These are phyloP conservation scores for Mallotus japonicus DNA, from an alignment of 441 rosid genomes.

Conservation along the genomic window DNA sequence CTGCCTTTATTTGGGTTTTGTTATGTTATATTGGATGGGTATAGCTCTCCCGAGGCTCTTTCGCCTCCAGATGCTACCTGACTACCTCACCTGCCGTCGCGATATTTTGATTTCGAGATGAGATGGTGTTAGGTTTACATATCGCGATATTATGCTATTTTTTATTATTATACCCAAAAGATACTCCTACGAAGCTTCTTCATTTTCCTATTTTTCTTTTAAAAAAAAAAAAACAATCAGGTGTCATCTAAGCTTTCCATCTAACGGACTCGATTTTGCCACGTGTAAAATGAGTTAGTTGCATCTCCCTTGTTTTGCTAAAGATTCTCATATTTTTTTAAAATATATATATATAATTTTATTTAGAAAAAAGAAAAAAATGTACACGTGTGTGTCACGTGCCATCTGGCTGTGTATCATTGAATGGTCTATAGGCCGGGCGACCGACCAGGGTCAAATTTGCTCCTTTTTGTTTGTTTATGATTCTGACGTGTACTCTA, in stretches of 20 bases:
- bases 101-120: no score
- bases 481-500: background rate
- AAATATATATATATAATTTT: no score
- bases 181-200: no score
- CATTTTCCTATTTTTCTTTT: no score
- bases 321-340: background rate
- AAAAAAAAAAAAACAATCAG: no score
- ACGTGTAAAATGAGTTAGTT: constrained; percentile 19
- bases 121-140: background rate
- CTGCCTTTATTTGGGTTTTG: background rate
- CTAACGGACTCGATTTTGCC: constrained; percentile 28
- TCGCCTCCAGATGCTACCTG: constrained; percentile 10
- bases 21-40: no score
- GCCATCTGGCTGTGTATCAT: background rate
- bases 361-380: no score
- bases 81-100: no score
- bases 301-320: background rate
- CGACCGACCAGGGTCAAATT: background rate
- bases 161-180: no score
- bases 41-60: background rate
- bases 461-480: background rate
- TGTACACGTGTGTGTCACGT: constrained; percentile 7
- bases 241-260: background rate
- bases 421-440: background rate
- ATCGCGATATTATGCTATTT: constrained; percentile 19